Conservation (phyloP, 768 basidiomycete genomes). For the Asterophora parasitica region DNA sequence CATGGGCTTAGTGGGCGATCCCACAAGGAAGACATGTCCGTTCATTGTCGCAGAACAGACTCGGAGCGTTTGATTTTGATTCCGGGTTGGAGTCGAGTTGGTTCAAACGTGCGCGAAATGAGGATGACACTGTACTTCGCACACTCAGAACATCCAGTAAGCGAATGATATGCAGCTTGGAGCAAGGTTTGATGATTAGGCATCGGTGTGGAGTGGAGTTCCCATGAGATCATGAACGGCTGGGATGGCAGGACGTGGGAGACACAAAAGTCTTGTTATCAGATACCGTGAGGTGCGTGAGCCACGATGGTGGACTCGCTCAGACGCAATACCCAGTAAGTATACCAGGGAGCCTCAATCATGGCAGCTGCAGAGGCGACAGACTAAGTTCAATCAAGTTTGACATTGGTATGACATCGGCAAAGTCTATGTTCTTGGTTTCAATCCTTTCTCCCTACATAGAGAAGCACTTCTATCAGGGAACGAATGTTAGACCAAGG, state of each 20-base stretch:
- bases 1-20: background rate
- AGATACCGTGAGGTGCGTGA: background rate
- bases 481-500: no score
- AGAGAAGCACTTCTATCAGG: no score
- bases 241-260: constrained; percentile 5
- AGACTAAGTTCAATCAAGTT: constrained; percentile 2
- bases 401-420: constrained; percentile 1
- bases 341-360: background rate
- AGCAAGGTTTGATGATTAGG: background rate
- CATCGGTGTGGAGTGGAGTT: background rate
- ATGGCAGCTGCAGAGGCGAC: background rate
- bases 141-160: background rate
- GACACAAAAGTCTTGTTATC: background rate
- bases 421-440: no score
- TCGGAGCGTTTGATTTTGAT: background rate
- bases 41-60: background rate
- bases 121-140: background rate
- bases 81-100: background rate
- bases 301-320: background rate
- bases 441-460: no score
- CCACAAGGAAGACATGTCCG: background rate
- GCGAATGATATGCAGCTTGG: constrained; percentile 5
- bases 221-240: background rate
- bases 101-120: background rate
- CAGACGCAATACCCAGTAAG: background rate